These are phyloP conservation scores for Poa pratensis DNA, from an alignment of 176 grass and related monocot genomes.

Conservation along the genomic window DNA sequence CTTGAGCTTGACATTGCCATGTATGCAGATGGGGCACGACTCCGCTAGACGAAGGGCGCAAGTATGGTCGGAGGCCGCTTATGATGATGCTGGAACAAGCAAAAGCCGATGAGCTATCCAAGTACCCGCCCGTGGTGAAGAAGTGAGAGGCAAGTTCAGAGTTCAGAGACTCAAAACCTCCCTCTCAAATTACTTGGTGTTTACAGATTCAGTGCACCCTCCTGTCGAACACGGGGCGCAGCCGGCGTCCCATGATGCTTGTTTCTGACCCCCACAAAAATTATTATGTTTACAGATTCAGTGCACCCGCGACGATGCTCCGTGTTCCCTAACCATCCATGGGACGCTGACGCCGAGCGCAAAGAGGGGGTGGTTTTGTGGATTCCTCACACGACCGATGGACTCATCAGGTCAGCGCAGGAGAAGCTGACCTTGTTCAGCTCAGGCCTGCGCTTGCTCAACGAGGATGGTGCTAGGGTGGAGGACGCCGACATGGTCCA, in stretches of 20 bases:
- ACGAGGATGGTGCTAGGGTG: conserved; percentile 74
- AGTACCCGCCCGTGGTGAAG: conserved; percentile 66
- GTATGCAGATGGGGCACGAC: conserved; percentile 78
- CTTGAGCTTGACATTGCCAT: background rate
- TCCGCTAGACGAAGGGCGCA: conserved; percentile 76
- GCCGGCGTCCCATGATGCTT: background rate
- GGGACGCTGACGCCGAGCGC: conserved; percentile 45
- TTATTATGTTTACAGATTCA: conserved; percentile 42
- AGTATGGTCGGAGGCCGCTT: conserved; percentile 64
- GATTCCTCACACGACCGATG: conserved; percentile 74
- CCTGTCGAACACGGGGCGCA: background rate
- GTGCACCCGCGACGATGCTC: conserved; percentile 71
- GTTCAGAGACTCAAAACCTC: too few species aligned
- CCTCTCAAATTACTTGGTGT: background rate
- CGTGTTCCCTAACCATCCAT: conserved; percentile 81
- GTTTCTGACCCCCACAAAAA: background rate
- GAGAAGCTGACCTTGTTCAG: conserved; percentile 63
- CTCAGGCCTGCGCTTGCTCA: conserved; percentile 49
- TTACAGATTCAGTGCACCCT: conserved; percentile 64
- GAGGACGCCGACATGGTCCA: conserved; percentile 63
- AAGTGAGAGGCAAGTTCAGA: conserved; percentile 51
- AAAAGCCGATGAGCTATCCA: conserved; percentile 63
- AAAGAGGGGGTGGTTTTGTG: conserved; percentile 77
- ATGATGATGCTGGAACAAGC: conserved; percentile 66
- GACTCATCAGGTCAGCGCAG: conserved; percentile 58